Evolutionary conservation across 371 early-diverging fungal species (phyloP).

Genomic region (Lichtheimia corymbifera): DNA sequence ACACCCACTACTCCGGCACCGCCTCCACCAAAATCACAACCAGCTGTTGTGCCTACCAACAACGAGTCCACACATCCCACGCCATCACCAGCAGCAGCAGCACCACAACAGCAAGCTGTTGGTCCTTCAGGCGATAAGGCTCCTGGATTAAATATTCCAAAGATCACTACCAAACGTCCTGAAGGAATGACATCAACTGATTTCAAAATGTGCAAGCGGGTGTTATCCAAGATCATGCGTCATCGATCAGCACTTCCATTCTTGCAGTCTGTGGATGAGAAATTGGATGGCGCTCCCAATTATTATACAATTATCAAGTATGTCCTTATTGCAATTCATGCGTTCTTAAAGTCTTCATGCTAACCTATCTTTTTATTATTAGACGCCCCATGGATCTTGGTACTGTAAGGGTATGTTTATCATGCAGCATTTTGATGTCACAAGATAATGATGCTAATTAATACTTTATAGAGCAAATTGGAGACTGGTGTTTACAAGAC

Average conservation of each 20-base stretch:
- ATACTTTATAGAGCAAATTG: slow-evolving; percentile 54
- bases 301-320: slow-evolving; percentile 45
- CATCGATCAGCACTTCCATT: slow-evolving; percentile 65
- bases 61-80: neutral
- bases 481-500: slow-evolving; percentile 57
- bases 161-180: slow-evolving; percentile 12
- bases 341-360: too few relatives aligned
- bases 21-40: neutral
- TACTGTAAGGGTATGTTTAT: slow-evolving; percentile 57
- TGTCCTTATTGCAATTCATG: neutral
- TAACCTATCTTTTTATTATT: neutral
- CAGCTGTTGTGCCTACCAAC: neutral
- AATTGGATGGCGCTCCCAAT: slow-evolving; percentile 51
- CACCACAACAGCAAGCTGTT: neutral
- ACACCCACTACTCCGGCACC: neutral
- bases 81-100: neutral
- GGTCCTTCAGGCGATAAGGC: slow-evolving; percentile 4
- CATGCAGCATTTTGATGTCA: neutral
- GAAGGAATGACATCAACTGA: slow-evolving; percentile 30
- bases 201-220: slow-evolving; percentile 36
- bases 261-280: slow-evolving; percentile 67
- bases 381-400: slow-evolving; percentile 95
- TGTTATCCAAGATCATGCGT: slow-evolving; percentile 53
- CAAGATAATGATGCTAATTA: neutral
- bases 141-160: slow-evolving; percentile 3